These are phyloP conservation scores for Hypholoma sublateritium DNA, from an alignment of 768 basidiomycete species.

Conservation along the genomic window DNA sequence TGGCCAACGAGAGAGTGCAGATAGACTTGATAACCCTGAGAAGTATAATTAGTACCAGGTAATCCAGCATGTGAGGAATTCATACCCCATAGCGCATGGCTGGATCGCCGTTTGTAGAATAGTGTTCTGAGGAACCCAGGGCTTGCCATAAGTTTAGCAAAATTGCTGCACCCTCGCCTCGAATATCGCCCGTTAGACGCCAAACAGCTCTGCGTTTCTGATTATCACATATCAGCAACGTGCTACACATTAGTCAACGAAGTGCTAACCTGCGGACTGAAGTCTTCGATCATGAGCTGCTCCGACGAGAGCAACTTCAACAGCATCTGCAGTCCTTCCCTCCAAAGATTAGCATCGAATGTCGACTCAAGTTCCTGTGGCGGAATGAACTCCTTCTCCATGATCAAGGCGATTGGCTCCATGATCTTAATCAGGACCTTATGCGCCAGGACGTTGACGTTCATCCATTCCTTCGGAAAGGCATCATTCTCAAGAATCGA, in stretches of 20 bases:
- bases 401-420: slow-evolving; percentile 75
- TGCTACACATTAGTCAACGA: not conserved
- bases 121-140: slow-evolving; percentile 72
- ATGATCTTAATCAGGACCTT: slow-evolving; percentile 86
- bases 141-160: slow-evolving; percentile 83
- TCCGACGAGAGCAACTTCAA: slow-evolving; percentile 86
- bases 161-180: slow-evolving; percentile 86
- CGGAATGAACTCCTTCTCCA: slow-evolving; percentile 83
- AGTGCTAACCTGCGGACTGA: slow-evolving; percentile 77
- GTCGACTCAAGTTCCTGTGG: slow-evolving; percentile 54
- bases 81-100: slow-evolving; percentile 72
- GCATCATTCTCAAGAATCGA: slow-evolving; percentile 87
- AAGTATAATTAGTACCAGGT: slow-evolving; percentile 6
- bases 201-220: slow-evolving; percentile 95
- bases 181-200: slow-evolving; percentile 93
- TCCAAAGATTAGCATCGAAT: slow-evolving; percentile 82
- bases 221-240: not conserved
- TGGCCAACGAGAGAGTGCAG: slow-evolving; percentile 85
- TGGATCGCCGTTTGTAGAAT: slow-evolving; percentile 48
- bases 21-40: slow-evolving; percentile 80
- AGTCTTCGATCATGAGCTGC: slow-evolving; percentile 91
- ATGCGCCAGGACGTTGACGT: slow-evolving; percentile 86
- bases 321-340: slow-evolving; percentile 76
- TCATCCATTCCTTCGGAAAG: slow-evolving; percentile 90
- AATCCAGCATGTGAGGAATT: slow-evolving; percentile 4